phyloP scores from a whole-genome alignment of 768 basidiomycete genomes.

The Filobasidium wieringae region DNA sequence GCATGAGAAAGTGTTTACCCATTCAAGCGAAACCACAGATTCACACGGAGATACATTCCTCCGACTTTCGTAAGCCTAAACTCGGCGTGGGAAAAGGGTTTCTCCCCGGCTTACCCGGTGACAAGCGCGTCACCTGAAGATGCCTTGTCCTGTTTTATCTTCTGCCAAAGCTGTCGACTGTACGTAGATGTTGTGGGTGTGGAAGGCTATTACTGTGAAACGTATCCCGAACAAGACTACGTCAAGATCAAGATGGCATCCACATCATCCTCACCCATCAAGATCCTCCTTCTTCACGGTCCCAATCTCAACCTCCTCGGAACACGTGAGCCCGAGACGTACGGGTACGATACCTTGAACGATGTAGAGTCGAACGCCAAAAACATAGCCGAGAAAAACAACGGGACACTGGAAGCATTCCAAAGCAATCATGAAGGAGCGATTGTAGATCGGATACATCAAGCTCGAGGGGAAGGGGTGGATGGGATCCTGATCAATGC shows the following conservation, averaged over 20 bases:
- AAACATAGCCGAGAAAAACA: slow-evolving; percentile 10
- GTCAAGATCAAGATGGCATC: background rate
- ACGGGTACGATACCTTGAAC: slow-evolving; percentile 22
- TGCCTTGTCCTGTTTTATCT: background rate
- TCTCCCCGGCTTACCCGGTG: too few species aligned
- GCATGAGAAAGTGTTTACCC: too few species aligned
- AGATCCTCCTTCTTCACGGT: slow-evolving; percentile 25
- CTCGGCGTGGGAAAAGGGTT: too few species aligned
- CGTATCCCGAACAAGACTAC: background rate
- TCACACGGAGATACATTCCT: too few species aligned
- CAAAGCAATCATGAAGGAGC: slow-evolving; percentile 28
- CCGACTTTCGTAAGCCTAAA: too few species aligned
- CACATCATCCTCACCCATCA: background rate
- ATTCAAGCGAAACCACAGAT: too few species aligned
- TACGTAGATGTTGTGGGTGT: too few species aligned
- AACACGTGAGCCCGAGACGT: slow-evolving; percentile 23
- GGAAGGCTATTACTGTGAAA: background rate
- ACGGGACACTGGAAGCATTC: slow-evolving; percentile 17
- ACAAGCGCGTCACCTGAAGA: too few species aligned
- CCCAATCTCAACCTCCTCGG: slow-evolving; percentile 27
- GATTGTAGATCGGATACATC: slow-evolving; percentile 26
- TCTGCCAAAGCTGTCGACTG: too few species aligned
- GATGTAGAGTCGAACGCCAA: slow-evolving; percentile 17
- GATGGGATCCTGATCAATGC: slow-evolving; percentile 28
- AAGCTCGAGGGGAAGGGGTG: slow-evolving; percentile 21